These are phyloP conservation scores for Blastobotrys arbuscula DNA, from an alignment of 1,139 yeast species.

Conservation along the genomic window DNA sequence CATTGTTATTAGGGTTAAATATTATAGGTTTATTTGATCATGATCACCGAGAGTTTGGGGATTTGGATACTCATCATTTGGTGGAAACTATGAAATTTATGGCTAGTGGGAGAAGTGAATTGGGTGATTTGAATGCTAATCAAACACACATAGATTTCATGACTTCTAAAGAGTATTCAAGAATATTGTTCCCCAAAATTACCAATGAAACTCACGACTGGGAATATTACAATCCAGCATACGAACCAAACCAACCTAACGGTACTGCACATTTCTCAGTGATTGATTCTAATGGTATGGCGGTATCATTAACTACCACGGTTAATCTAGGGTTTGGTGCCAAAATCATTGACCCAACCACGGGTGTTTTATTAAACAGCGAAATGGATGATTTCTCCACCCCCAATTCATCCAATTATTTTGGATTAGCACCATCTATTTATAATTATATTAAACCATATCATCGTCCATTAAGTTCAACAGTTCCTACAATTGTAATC, in stretches of 20 bases:
- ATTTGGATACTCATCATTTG: constrained; percentile 56
- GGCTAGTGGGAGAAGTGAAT: constrained; percentile 73
- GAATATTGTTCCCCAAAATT: constrained; percentile 42
- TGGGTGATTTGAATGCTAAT: constrained; percentile 57
- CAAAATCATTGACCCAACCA: constrained; percentile 66
- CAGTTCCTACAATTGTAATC: constrained; percentile 66
- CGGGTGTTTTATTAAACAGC: constrained; percentile 81
- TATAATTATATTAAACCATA: constrained; percentile 70
- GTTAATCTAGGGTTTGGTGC: constrained; percentile 85
- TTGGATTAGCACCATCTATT: constrained; percentile 72
- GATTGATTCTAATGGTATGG: constrained; percentile 60
- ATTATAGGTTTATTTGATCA: constrained; percentile 43
- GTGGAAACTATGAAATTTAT: constrained; percentile 93
- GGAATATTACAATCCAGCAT: constrained; percentile 73
- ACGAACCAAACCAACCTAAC: constrained; percentile 66
- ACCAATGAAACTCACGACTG: constrained; percentile 55
- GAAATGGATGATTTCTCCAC: constrained; percentile 96
- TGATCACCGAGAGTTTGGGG: constrained; percentile 38
- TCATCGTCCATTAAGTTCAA: constrained; percentile 80
- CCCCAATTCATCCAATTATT: constrained; percentile 63
- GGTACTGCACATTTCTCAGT: constrained; percentile 88
- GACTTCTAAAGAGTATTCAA: constrained; percentile 50
- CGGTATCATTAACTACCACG: constrained; percentile 85
- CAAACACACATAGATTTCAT: constrained; percentile 36
- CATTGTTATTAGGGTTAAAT: constrained; percentile 68